Percentiles rank a stretch among this genome's conserved stretches.
phyloP scores from a whole-genome alignment of 495 filamentous ascomycete genomes.

The Penicillium psychrofluorescens region DNA sequence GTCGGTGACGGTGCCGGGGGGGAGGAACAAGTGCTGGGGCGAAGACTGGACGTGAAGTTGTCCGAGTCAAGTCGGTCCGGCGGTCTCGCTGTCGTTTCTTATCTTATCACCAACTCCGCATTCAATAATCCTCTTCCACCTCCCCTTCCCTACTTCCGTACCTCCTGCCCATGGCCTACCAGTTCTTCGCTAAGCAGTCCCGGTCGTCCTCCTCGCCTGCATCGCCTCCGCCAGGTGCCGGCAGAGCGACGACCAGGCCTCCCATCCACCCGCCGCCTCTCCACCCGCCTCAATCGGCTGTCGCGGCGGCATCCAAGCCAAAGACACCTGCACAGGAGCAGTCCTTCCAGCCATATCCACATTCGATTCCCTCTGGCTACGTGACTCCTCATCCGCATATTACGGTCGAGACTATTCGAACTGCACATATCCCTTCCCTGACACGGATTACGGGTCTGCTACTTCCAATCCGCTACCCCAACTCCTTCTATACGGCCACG shows the following conservation, averaged over 20 bases:
- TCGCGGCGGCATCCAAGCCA: slow-evolving; percentile 18
- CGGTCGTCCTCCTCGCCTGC: slow-evolving; percentile 21
- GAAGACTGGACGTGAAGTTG: no score
- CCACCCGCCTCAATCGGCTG: slow-evolving; percentile 13
- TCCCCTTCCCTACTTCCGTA: neutral
- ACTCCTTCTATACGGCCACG: slow-evolving; percentile 75
- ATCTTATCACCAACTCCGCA: slow-evolving; percentile 34
- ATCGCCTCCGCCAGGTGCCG: slow-evolving; percentile 13
- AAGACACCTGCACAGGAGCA: slow-evolving; percentile 15
- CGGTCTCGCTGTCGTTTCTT: no score
- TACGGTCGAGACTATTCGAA: slow-evolving; percentile 51
- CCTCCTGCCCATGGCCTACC: slow-evolving; percentile 26
- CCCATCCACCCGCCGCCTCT: slow-evolving; percentile 28
- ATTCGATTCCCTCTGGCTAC: slow-evolving; percentile 20
- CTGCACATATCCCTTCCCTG: slow-evolving; percentile 62
- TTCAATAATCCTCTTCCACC: slow-evolving; percentile 6
- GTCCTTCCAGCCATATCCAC: slow-evolving; percentile 28
- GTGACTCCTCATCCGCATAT: slow-evolving; percentile 32
- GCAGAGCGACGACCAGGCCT: slow-evolving; percentile 11
- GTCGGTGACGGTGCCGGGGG: no score
- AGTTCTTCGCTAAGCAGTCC: slow-evolving; percentile 33
- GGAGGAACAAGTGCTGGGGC: no score
- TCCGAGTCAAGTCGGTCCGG: no score
- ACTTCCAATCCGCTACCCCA: slow-evolving; percentile 81
- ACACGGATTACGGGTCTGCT: slow-evolving; percentile 76